Base-by-base conservation (phyloP, 495 filamentous ascomycete species). In the Neurospora sp. region DNA sequence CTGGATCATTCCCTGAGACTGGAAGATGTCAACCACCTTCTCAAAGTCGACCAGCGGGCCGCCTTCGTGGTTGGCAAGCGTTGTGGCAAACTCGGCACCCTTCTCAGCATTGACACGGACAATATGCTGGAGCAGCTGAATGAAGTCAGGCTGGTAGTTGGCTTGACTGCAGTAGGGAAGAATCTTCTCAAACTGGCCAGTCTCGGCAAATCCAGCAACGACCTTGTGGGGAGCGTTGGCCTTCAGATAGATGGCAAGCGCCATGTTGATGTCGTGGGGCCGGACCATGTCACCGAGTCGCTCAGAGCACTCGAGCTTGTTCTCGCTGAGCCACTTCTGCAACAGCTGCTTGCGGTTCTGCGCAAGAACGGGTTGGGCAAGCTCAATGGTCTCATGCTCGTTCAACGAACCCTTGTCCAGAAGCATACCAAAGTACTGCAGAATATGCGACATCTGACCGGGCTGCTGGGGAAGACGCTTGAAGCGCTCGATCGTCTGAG, bases 401-500 rank as follows among this genome's bases (percentile, higher is more conserved):
- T 98, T 99, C 38, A 99, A 86, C 7, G 89, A 87, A 39, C 95
- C 94, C 88, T 98, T 97, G 79, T 99, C 96, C 14, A 99, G 87
- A 48, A 99, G 86, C 89, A 97, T 92, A 72, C 96, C 95, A 75
- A 99, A 99, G 84, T 98, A 99, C 79, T 97, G 95, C 69, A 99
- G 88, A 72, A 98, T 97, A 74, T 94, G 89, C 12, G 95, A 96
- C 84, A 98, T 91, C 80, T 94, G 90, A 18, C 90, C 91, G 6
- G 88, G 88, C 75, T 91, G 87, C 41, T 89, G 86, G 23, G 92
- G 92, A 39, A 94, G 86, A 76, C 89, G 89, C 88, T 97, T 97
- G 85, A 99, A 97, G 71, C 91, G 88, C 84, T 97, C 93, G 73
- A 98, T 97, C 0, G 96, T 99, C 77, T 96, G 91, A 1, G 92